A percentile compares a stretch with the other conserved stretches of the same genome.
Conservation (phyloP, 1,284 basidiomycete genomes). For the Fereydounia khargensis region DNA sequence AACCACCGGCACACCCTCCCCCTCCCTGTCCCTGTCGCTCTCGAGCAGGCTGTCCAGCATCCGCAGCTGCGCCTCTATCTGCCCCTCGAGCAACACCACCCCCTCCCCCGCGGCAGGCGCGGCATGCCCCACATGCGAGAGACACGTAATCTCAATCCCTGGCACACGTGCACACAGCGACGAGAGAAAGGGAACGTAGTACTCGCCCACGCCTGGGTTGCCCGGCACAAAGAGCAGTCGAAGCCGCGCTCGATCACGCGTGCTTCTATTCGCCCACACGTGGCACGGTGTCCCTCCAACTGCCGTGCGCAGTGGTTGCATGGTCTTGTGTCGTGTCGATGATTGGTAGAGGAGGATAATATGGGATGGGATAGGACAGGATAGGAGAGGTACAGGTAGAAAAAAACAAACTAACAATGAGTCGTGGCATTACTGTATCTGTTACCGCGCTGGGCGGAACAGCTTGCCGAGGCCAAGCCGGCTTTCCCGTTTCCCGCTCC, state of each 20-base stretch:
- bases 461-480: too few species aligned
- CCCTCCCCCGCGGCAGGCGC: slow-evolving; percentile 16
- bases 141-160: slow-evolving; percentile 31
- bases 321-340: too few species aligned
- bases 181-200: slow-evolving; percentile 41
- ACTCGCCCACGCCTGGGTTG: slow-evolving; percentile 38
- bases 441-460: too few species aligned
- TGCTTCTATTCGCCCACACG: neutral
- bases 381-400: too few species aligned
- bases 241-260: neutral
- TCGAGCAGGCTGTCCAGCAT: too few species aligned
- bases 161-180: too few species aligned
- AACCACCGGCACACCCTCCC: slow-evolving; percentile 19
- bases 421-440: too few species aligned
- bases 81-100: slow-evolving; percentile 5
- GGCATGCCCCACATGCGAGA: slow-evolving; percentile 41
- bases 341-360: too few species aligned
- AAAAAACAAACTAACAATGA: too few species aligned
- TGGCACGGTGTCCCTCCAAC: neutral
- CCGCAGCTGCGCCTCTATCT: neutral
- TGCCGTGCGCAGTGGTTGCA: too few species aligned
- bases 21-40: slow-evolving; percentile 14
- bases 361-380: too few species aligned
- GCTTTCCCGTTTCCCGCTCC: too few species aligned
- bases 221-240: slow-evolving; percentile 38